Percentiles rank a stretch among this genome's conserved stretches.
Conservation (phyloP, 2,329 filamentous ascomycete species). For the Fusarium stilboides region DNA sequence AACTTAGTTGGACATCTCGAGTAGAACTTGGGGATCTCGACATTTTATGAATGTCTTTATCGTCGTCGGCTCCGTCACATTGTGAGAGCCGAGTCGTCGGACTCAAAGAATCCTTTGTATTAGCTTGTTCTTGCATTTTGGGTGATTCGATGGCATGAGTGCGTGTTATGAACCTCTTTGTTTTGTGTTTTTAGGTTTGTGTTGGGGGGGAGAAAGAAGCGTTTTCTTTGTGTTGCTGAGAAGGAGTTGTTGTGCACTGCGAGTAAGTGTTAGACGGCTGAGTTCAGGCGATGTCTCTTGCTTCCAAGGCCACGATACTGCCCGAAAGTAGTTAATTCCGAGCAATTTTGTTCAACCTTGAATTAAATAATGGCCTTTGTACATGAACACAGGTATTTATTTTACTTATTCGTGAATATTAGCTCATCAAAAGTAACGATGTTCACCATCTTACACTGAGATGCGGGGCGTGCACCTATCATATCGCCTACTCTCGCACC, state of each 20-base stretch:
- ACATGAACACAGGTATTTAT: neutral
- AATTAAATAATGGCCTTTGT: neutral
- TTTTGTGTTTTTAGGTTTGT: neutral
- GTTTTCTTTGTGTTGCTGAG: conserved; percentile 12
- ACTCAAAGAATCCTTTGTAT: conserved; percentile 26
- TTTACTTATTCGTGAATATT: neutral
- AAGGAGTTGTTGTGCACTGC: conserved; percentile 28
- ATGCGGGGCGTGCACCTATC: conserved; percentile 37
- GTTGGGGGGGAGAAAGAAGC: conserved; percentile 16
- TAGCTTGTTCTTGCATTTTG: conserved; percentile 21
- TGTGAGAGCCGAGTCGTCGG: conserved; percentile 14
- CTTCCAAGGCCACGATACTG: neutral
- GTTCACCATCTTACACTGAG: neutral
- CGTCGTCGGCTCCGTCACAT: conserved; percentile 7
- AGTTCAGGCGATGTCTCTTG: conserved; percentile 12
- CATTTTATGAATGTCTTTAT: conserved; percentile 17
- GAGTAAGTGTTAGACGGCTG: conserved; percentile 15
- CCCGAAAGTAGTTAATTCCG: neutral
- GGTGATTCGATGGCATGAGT: conserved; percentile 4
- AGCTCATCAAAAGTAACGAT: conserved; percentile 9
- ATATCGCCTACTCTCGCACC: conserved; percentile 8
- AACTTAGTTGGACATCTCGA: conserved; percentile 18
- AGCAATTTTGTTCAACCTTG: neutral
- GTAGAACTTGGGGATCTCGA: conserved; percentile 22
- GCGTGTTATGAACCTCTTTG: neutral